Evolutionary conservation across 768 basidiomycete species (phyloP), one percentile per base, ranked within the genome.

Genomic region (Boletus reticulatus): DNA sequence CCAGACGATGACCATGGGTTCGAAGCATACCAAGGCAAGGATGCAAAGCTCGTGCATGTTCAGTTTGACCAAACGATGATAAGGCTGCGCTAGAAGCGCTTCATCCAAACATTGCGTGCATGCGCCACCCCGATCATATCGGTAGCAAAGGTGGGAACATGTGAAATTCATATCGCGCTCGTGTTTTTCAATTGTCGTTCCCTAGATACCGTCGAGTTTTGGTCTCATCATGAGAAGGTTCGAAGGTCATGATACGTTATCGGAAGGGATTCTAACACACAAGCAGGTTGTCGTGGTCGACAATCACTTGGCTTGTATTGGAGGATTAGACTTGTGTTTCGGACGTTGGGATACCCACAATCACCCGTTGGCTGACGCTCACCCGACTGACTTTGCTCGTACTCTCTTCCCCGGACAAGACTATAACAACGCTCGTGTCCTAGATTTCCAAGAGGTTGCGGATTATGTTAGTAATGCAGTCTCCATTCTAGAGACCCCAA

Each of bases 311-410:
- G 93, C 91, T 3, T 89, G 88, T 61, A 85, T 97, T 51, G 97
- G 97, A 22, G 97, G 97, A 12, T 83, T 99, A 27, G 97, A 99
- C 70, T 78, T 97, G 17, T 98, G 94, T 75, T 97, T 94, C 62
- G 97, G 97, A 12, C 88, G 97, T 19, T 99, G 96, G 95, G 97
- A 98, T 73, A 92, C 90, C 0, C 84, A 92, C 66, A 88, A 76
- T 39, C 90, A 94, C 68, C 94, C 94, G 1, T 80, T 98, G 38
- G 89, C 94, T 4, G 96, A 99, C 64, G 91, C 84, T 4, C 94
- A 98, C 67, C 94, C 93, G 0, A 92, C 92, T 3, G 79, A 94
- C 62, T 94, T 94, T 66, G 64, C 72, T 43, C 79, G 78, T 50
- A 92, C 91, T 1, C 78, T 98, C 27, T 98, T 96, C 78, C 92